Conservation (phyloP, 2,329 filamentous ascomycete genomes). For the Arthrobotrys megalospora region DNA sequence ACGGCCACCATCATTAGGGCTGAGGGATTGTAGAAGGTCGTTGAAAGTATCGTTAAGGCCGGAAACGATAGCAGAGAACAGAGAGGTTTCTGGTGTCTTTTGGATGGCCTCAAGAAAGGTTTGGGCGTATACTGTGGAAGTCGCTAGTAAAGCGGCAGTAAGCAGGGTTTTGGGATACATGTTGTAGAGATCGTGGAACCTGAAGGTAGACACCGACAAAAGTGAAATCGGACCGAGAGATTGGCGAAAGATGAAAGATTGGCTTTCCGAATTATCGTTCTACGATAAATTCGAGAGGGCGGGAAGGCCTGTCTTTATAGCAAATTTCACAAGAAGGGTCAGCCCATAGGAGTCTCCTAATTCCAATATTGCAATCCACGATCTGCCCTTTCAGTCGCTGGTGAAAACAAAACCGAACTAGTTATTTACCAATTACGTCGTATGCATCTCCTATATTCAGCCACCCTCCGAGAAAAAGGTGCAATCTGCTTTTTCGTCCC, state of each 20-base stretch:
- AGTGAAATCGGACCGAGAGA: slow-evolving; percentile 39
- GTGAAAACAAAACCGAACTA: background rate
- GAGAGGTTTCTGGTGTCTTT: slow-evolving; percentile 35
- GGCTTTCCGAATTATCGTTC: background rate
- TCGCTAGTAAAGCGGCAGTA: slow-evolving; percentile 20
- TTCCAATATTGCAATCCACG: background rate
- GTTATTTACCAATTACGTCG: slow-evolving; percentile 1
- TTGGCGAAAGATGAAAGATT: slow-evolving; percentile 22
- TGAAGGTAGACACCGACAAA: slow-evolving; percentile 26
- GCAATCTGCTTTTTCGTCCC: slow-evolving; percentile 35
- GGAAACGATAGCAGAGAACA: slow-evolving; percentile 43
- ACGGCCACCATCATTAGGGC: slow-evolving; percentile 11
- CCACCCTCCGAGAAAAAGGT: slow-evolving; percentile 13
- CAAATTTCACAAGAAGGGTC: background rate
- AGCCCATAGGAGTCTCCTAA: background rate
- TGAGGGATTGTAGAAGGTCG: slow-evolving; percentile 21
- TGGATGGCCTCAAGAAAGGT: slow-evolving; percentile 37
- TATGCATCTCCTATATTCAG: slow-evolving; percentile 27
- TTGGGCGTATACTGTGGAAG: slow-evolving; percentile 39
- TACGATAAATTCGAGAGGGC: background rate
- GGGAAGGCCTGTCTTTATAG: slow-evolving; percentile 28
- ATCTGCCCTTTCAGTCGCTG: background rate
- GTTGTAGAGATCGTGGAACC: slow-evolving; percentile 6
- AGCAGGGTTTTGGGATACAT: slow-evolving; percentile 38
- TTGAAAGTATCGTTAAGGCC: slow-evolving; percentile 35